Conservation (phyloP, 371 early-diverging fungal species). For the Chytridium lagenaria region DNA sequence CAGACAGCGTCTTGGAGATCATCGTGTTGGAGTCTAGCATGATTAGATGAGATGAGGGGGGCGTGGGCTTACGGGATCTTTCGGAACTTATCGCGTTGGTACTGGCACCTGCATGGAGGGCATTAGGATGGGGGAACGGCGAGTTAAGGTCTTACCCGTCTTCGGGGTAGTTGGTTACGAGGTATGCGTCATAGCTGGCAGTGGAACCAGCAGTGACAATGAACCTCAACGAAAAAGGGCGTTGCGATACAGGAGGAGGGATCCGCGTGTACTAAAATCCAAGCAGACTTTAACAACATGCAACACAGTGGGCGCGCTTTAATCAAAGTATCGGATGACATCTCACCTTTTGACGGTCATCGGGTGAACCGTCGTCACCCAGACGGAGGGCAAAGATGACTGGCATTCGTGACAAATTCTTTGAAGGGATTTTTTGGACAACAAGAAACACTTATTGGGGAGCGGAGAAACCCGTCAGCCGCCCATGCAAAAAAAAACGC, state of each 20-base stretch:
- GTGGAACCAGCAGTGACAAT: conserved; percentile 78
- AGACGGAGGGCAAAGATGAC: conserved; percentile 48
- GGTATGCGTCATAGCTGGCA: conserved; percentile 67
- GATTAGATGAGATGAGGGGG: not conserved
- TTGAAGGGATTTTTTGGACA: not conserved
- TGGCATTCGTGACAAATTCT: conserved; percentile 13
- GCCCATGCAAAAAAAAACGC: not conserved
- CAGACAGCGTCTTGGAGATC: conserved; percentile 65
- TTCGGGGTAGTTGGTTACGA: conserved; percentile 85
- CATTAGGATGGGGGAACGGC: not conserved
- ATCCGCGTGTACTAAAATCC: conserved; percentile 75
- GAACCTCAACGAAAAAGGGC: conserved; percentile 77
- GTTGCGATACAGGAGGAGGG: conserved; percentile 65
- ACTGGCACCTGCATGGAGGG: not conserved
- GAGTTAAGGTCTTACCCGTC: conserved; percentile 60
- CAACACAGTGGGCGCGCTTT: no score
- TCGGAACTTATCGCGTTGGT: conserved; percentile 12
- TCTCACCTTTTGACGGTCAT: conserved; percentile 44
- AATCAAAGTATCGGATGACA: no score
- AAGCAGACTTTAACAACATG: not conserved
- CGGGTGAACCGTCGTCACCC: conserved; percentile 54
- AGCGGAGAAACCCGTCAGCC: not conserved
- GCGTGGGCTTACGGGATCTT: conserved; percentile 18
- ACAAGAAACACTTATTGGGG: not conserved
- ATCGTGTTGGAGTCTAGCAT: conserved; percentile 33